Base-by-base conservation (phyloP, 2,329 filamentous ascomycete species). In the Aspergillus sp. region DNA sequence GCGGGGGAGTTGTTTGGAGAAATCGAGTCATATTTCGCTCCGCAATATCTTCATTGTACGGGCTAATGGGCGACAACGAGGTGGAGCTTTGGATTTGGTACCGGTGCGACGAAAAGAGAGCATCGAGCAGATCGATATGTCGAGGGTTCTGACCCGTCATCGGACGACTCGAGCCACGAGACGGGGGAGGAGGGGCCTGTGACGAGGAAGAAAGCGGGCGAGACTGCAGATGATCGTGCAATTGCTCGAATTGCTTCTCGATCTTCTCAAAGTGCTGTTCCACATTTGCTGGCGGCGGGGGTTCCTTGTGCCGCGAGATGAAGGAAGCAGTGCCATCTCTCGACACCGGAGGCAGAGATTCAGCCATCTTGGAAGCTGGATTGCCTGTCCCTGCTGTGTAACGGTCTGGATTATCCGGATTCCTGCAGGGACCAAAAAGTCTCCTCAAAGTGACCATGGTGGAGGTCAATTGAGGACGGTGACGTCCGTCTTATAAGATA, bases 31-130 rank as follows among this genome's bases (percentile, higher is more conserved):
- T 67, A 40, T 71, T 71, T 26, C 68, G 64, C 46, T 71, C 68
- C 5, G 68, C 68, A 41, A 71, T 57, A 49, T 71, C 65, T 52
- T 71, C 68, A 37, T 71, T 71, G 48, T 67, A 71, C 8, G 63
- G 62, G 12, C 54, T 59, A 5, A 53, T 56, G 4, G 64, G 62
- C 7, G 64, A 64, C 27, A 63, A 47, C 7, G 53, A 43, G 10
- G 35, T 48, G n/a, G 55, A 35, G 37, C 45, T 44, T 27, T 54
- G 44, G 32, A 54, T 50, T 31, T 56, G 62, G 31, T 59, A 50
- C 5, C 56, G 58, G 38, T 68, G 62, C 1, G 59, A 54, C n/a
- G 60, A 58, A 40, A 58, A 61, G n/a, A 68, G 42, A 9, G 68
- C 67, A 46, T 68, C 65, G 13, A 70, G 49, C 29, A 71, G 53